Conservation (phyloP, 129 eudicot genomes). For the Sambucus nigra region DNA sequence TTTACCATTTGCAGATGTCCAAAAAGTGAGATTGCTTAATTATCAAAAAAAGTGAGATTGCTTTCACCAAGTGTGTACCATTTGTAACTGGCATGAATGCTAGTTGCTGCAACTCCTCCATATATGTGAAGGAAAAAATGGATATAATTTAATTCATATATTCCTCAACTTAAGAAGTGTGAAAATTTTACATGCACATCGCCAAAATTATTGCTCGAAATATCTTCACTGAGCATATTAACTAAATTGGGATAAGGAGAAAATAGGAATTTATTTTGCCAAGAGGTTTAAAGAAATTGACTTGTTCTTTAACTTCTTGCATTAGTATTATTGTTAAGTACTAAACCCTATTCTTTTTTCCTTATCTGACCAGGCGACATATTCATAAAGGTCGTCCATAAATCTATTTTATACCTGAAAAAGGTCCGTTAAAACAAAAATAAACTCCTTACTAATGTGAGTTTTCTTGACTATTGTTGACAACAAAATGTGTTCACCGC, state of each 20-base stretch:
- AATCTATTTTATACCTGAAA: neutral
- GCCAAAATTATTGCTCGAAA: neutral
- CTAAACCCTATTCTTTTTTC: neutral
- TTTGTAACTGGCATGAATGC: constrained; percentile 98
- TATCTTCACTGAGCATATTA: neutral
- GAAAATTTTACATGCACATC: neutral
- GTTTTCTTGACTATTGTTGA: no score
- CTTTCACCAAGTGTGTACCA: constrained; percentile 87
- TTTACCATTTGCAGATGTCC: no score
- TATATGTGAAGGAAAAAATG: constrained; percentile 33
- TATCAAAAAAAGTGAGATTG: constrained; percentile 78
- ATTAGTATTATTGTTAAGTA: neutral
- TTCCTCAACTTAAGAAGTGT: neutral
- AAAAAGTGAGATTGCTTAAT: constrained; percentile 75
- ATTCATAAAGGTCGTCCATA: no score
- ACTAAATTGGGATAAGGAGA: neutral
- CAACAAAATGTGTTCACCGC: no score
- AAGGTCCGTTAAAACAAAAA: neutral
- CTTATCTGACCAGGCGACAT: neutral
- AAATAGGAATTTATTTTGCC: neutral
- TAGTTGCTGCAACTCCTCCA: constrained; percentile 59
- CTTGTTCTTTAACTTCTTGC: neutral
- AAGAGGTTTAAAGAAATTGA: neutral
- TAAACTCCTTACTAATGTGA: no score
- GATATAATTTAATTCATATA: neutral